These are phyloP conservation scores for Solanum lignicaule DNA, from an alignment of 257 asterid genomes.

Conservation along the genomic window DNA sequence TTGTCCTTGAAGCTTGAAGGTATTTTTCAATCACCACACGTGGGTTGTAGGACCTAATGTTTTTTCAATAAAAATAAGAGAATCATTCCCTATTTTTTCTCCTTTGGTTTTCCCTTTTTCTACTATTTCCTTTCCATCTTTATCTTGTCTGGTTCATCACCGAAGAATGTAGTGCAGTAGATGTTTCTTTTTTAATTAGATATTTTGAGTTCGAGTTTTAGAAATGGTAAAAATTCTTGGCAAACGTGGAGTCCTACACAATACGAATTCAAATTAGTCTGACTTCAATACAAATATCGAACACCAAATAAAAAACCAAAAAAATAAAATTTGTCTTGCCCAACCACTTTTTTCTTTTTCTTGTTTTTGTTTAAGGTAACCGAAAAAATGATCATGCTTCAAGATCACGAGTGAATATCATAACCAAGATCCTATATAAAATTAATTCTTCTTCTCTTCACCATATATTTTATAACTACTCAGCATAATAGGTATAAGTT, in stretches of 20 bases:
- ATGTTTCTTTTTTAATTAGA: background rate
- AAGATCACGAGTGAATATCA: background rate
- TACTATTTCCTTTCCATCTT: background rate
- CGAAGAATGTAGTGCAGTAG: background rate
- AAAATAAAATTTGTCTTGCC: background rate
- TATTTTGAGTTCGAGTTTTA: fast-evolving
- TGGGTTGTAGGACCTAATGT: slow-evolving; percentile 14
- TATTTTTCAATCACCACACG: slow-evolving; percentile 9
- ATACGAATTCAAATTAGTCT: fast-evolving
- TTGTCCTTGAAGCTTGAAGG: slow-evolving; percentile 5
- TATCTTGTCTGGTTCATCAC: background rate
- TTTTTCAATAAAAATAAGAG: background rate
- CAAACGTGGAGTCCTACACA: background rate
- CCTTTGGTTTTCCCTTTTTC: background rate
- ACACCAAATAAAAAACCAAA: background rate
- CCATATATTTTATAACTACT: background rate
- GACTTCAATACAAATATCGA: background rate
- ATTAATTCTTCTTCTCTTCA: background rate
- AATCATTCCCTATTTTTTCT: background rate
- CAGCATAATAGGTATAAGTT: background rate
- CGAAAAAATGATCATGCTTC: background rate
- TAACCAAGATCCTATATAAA: background rate
- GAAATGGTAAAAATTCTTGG: fast-evolving
- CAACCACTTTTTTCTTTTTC: background rate
- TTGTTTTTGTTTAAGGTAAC: background rate